Evolutionary conservation across 208 protist genomes (phyloP), one percentile per base, ranked within the genome.

Genomic region (Trichomonas tenax): DNA sequence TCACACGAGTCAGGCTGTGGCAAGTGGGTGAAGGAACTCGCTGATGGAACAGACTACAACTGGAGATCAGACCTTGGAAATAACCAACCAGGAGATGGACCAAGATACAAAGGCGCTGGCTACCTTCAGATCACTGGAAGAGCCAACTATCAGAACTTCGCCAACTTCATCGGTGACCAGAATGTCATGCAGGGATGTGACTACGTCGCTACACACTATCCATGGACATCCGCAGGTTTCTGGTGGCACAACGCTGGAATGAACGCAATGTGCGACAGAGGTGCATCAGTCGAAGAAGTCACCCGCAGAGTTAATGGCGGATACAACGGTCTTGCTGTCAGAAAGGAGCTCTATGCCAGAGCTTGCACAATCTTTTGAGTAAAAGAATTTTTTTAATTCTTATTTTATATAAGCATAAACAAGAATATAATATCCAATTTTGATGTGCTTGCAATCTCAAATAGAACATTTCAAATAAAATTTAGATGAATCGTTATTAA

Each of bases 161-260:
- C 90, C 6, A 72, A 82, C 38, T 96, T 31, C 58, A 40, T 96
- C 21, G 38, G 38, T 82, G 90, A 96, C 21, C n/a, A 48, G 41
- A 48, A 96, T 48, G 90, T 96, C 38, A 72, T 96, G 90, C 51
- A 49, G 21, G 90, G 90, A 21, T 26, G 36, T 4, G 90, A 96
- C 38, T 96, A 96, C 44, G 90, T 96, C 38, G 90, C 90, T 41
- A 23, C 21, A 9, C 51, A 96, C 90, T 96, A 96, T 41, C 90
- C 90, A 96, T 96, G 90, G 90, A 82, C 51, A 96, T 96, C 90
- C 2, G 90, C 90, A 31, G 90, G 58, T 6, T 96, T 44, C 63
- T 96, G 51, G 51, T 96, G 90, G 90, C 21, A 96, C 21, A 4
- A 4, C 10, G 49, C 36, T 21, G 63, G 90, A 72, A 72, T 96